Base-by-base conservation (phyloP, 2,329 filamentous ascomycete species). In the Colletotrichum spaethianum region DNA sequence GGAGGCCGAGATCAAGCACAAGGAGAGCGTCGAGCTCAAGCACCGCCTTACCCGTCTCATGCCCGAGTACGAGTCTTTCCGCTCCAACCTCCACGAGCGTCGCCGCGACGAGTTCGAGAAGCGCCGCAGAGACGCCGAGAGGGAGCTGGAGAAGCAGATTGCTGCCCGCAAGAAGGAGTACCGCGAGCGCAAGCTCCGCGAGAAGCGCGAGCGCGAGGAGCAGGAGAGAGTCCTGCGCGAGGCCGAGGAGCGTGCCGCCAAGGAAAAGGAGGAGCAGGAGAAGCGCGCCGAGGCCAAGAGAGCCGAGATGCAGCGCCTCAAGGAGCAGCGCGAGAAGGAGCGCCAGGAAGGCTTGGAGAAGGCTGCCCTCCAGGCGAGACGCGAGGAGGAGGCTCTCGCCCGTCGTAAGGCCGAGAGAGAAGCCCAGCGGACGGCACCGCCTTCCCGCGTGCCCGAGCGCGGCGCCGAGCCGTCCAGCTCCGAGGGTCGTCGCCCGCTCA, bases 41-140 rank as follows among this genome's bases (percentile, higher is more conserved):
- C 93, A 97, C 83, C 93, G 96, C 80, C 91, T 99, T 63, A 92
- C 89, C 79, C 91, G 95, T 74, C 89, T 99, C 66, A 93, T 98
- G 75, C 89, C 92, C n/a, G 83, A 88, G 65, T 99, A 98, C 84
- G 94, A 96, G 82, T 85, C 86, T 12, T 98, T 98, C 90, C 92
- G 93, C 79, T 88, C 92, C 75, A 91, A 92, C 59, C 91, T 99
- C 65, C 93, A 94, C 74, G 93, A 96, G 82, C 93, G 94, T 80
- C 94, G 96, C 77, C 94, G 94, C 80, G 93, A 97, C 77, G 95
- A 98, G 83, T 99, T 98, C 77, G 96, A 98, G 88, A 96, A 93
- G 86, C 93, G 95, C 75, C 94, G 94, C 80, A 95, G 93, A 82
- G 92, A 94, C 79, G 96, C 96, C 40, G 95, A 98, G 87, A 92